These are phyloP conservation scores for Cytospora piceicola DNA, from an alignment of 2,329 filamentous ascomycete species.

Conservation along the genomic window DNA sequence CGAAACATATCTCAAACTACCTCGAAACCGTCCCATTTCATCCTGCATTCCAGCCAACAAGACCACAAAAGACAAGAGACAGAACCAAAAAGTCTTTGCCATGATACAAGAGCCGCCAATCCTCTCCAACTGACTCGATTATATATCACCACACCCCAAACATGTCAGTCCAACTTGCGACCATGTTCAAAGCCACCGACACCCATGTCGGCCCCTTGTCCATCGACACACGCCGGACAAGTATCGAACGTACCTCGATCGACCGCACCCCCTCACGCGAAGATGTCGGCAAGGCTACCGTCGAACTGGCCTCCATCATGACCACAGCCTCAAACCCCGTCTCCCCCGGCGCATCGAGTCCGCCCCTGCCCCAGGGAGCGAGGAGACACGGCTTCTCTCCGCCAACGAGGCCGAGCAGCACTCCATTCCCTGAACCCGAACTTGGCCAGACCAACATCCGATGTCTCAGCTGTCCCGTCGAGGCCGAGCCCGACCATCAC, in stretches of 20 bases:
- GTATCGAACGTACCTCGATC: conserved; percentile 32
- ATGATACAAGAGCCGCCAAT: conserved; percentile 26
- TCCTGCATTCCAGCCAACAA: conserved; percentile 10
- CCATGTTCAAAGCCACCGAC: conserved; percentile 33
- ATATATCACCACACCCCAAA: conserved; percentile 15
- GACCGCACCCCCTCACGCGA: conserved; percentile 36
- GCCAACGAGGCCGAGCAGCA: conserved; percentile 61
- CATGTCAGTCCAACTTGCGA: conserved; percentile 34
- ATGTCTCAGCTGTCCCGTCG: conserved; percentile 45
- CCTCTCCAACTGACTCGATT: conserved; percentile 24
- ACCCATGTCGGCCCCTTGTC: conserved; percentile 34
- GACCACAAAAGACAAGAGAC: not conserved
- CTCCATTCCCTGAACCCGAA: conserved; percentile 61
- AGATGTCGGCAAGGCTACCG: conserved; percentile 46
- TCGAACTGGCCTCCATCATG: conserved; percentile 51
- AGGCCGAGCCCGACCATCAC: conserved; percentile 36
- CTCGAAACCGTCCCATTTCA: not conserved
- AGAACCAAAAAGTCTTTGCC: not conserved
- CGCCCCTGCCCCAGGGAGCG: conserved; percentile 53
- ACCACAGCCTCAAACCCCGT: conserved; percentile 57
- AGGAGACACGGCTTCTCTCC: conserved; percentile 50
- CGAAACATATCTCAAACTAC: not conserved
- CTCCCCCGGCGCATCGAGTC: conserved; percentile 57
- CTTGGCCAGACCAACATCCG: conserved; percentile 50
- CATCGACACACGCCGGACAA: conserved; percentile 36